Base-by-base conservation (phyloP, 176 grass and related monocot species). In the Eremochloa ophiuroides region DNA sequence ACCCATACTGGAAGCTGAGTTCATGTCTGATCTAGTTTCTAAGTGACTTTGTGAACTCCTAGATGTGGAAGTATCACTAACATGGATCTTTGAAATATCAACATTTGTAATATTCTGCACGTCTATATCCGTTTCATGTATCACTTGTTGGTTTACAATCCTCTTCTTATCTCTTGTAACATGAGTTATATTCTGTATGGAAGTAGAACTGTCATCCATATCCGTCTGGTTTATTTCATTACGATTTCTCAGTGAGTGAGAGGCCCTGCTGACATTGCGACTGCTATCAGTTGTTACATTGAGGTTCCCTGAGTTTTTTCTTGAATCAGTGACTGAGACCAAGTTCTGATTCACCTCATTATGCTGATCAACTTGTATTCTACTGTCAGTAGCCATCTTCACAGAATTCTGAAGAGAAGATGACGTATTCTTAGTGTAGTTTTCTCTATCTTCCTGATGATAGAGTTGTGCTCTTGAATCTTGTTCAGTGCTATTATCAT, bases 131-230 rank as follows among this genome's bases (percentile, higher is more conserved):
- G 75, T 79, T 74, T 84, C 79, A 85, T 85, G 76, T 77, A 89
- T 59, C 26, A 87, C 79, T 79, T 81, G 77, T 62, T 98, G 77
- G 61, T 91, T 92, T 85, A 85, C 61, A 65, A 81, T 78, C 56
- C 68, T 94, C 81, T 37, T 87, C 16, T 89, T 92, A 62, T 94
- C 94, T 80, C 83, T 86, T 74, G 62, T 81, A 76, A 90, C 59
- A 48, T 90, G 82, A 91, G 78, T 82, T 74, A 82, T 83, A 86
- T 78, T 91, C 22, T 87, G 83, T 55, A 85, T 17, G 22, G 82
- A 74, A 44, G 82, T 65, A 82, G 78, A 81, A 31, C 47, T 80
- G 22, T 88, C 85, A 64, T 81, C 75, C 20, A 79, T 78, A 75
- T 76, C 80, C 25, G 0, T 58, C 71, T 90, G 83, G 38, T 81